These are phyloP conservation scores for Carallia brachiata DNA, from an alignment of 345 rosid species.

Conservation along the genomic window DNA sequence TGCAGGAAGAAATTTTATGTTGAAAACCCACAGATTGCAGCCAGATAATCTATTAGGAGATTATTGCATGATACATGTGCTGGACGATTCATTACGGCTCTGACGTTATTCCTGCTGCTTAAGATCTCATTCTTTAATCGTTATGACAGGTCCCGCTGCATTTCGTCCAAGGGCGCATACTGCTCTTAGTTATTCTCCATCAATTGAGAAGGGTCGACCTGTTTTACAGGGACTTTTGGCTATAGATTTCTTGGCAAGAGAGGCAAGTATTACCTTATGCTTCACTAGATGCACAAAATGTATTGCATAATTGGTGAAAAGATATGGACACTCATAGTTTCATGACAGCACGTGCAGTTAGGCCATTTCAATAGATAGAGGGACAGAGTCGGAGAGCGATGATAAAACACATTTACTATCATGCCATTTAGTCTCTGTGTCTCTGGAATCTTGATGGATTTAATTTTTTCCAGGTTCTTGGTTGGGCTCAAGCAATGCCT, in stretches of 20 bases:
- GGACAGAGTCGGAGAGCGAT: too few relatives aligned
- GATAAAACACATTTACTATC: too few relatives aligned
- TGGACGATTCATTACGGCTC: background rate
- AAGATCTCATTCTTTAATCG: conserved; percentile 10
- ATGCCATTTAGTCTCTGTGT: too few relatives aligned
- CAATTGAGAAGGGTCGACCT: conserved; percentile 94
- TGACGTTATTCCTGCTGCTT: background rate
- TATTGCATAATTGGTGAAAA: background rate
- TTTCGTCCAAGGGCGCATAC: conserved; percentile 87
- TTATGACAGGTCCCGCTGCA: conserved; percentile 88
- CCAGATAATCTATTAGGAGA: conserved; percentile 6
- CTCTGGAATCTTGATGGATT: too few relatives aligned
- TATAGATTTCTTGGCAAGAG: conserved; percentile 90
- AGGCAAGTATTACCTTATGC: conserved; percentile 53
- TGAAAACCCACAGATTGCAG: background rate
- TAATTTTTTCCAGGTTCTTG: conserved; percentile 58
- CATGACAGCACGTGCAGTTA: background rate
- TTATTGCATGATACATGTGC: background rate
- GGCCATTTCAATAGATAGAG: too few relatives aligned
- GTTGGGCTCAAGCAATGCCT: conserved; percentile 99
- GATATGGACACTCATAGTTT: conserved; percentile 1
- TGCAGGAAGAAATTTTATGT: background rate
- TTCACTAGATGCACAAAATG: background rate
- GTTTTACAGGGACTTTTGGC: conserved; percentile 96
- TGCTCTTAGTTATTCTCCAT: conserved; percentile 54